Conservation (phyloP, 2,329 filamentous ascomycete genomes). For the Incumbomyces delicatus region DNA sequence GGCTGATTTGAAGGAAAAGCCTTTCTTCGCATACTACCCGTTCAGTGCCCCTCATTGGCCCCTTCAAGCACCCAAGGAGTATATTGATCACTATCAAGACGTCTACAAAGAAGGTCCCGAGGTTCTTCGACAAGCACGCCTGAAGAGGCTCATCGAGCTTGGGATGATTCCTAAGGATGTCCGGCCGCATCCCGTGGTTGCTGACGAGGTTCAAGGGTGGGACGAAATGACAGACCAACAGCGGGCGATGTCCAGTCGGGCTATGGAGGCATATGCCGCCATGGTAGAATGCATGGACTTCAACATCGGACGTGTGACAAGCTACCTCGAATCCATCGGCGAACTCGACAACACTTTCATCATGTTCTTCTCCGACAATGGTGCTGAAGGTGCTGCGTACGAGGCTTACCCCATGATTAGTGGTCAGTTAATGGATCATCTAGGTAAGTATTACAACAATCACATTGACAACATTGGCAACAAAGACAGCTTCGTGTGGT, state of each 20-base stretch:
- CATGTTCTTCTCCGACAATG: slow-evolving; percentile 42
- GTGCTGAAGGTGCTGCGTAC: slow-evolving; percentile 39
- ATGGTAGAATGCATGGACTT: slow-evolving; percentile 42
- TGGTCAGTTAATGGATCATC: slow-evolving; percentile 31
- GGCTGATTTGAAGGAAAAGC: slow-evolving; percentile 29
- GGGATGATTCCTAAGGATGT: slow-evolving; percentile 35
- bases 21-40: slow-evolving; percentile 41
- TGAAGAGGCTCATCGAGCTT: slow-evolving; percentile 37
- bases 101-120: slow-evolving; percentile 43
- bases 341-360: slow-evolving; percentile 43
- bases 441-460: slow-evolving; percentile 41
- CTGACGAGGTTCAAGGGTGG: slow-evolving; percentile 35
- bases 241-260: slow-evolving; percentile 31
- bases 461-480: slow-evolving; percentile 38
- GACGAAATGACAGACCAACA: slow-evolving; percentile 30
- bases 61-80: slow-evolving; percentile 39
- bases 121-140: slow-evolving; percentile 34
- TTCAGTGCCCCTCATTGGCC: slow-evolving; percentile 47
- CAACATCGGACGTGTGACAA: slow-evolving; percentile 37
- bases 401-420: slow-evolving; percentile 37
- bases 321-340: slow-evolving; percentile 36
- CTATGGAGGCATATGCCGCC: slow-evolving; percentile 43
- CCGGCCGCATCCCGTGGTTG: slow-evolving; percentile 34
- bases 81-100: slow-evolving; percentile 39
- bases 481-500: slow-evolving; percentile 40